Percentiles rank a stretch among this genome's conserved stretches.
These are phyloP conservation scores for Corchorus capsularis DNA, from an alignment of 345 rosid species.

Conservation along the genomic window DNA sequence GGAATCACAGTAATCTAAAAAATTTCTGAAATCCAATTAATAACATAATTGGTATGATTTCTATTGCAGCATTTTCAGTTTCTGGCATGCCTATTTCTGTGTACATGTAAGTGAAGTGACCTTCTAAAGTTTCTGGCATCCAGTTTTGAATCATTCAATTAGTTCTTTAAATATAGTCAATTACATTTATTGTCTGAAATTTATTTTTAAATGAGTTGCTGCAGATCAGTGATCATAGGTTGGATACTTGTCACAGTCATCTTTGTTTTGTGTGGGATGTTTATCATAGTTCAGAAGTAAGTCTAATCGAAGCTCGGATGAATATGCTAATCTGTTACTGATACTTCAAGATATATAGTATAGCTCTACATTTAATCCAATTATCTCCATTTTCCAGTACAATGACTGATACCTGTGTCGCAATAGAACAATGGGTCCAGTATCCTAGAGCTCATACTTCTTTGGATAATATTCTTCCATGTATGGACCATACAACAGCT, in stretches of 20 bases:
- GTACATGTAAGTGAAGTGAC: slow-evolving; percentile 68
- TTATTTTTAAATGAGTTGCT: background rate
- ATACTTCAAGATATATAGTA: background rate
- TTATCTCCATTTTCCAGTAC: slow-evolving; percentile 40
- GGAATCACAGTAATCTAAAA: background rate
- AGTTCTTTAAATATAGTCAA: background rate
- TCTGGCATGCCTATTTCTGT: slow-evolving; percentile 67
- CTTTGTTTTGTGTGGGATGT: slow-evolving; percentile 71
- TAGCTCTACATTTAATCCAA: background rate
- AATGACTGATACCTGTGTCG: slow-evolving; percentile 77
- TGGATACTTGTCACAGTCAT: slow-evolving; percentile 88
- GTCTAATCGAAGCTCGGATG: slow-evolving; percentile 14
- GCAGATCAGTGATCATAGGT: slow-evolving; percentile 76
- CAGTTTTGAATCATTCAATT: background rate
- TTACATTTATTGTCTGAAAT: background rate
- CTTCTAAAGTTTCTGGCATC: background rate
- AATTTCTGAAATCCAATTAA: background rate
- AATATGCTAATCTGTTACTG: background rate
- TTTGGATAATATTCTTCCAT: slow-evolving; percentile 75
- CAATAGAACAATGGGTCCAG: slow-evolving; percentile 83
- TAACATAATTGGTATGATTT: background rate
- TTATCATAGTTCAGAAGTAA: slow-evolving; percentile 87
- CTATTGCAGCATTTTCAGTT: slow-evolving; percentile 61
- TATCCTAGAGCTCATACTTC: slow-evolving; percentile 82
- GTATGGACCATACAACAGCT: slow-evolving; percentile 71